Evolutionary conservation across 805 yeast species (phyloP).

Genomic region (Sungouiella thailandica): DNA sequence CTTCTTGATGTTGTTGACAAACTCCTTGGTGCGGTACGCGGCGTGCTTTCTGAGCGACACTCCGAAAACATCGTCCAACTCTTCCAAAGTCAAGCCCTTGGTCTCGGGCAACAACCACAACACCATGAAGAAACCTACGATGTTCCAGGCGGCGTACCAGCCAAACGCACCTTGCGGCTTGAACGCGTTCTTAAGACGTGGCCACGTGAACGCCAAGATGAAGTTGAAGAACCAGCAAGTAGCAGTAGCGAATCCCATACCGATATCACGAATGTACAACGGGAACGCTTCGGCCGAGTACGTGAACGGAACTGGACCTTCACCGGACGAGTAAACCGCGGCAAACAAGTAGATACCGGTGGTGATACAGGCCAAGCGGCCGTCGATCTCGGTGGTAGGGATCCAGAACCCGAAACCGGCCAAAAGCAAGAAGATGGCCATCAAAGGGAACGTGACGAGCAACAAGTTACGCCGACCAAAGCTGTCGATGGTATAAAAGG

Average conservation of each 20-base stretch:
- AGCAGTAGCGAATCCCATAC: constrained; percentile 76
- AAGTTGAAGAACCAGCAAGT: constrained; percentile 73
- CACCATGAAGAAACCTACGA: constrained; percentile 63
- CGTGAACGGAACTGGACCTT: constrained; percentile 88
- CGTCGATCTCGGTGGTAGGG: constrained; percentile 38
- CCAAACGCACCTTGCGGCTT: constrained; percentile 84
- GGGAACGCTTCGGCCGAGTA: constrained; percentile 85
- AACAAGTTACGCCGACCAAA: constrained; percentile 67
- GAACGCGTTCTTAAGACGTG: constrained; percentile 60
- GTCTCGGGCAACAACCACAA: constrained; percentile 73
- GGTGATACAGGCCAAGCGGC: constrained; percentile 62
- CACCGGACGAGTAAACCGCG: constrained; percentile 74
- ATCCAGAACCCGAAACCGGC: constrained; percentile 75
- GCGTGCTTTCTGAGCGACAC: constrained; percentile 57
- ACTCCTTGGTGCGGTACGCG: constrained; percentile 25
- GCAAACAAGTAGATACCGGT: constrained; percentile 72
- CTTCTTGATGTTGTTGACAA: constrained; percentile 41
- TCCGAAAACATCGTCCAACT: constrained; percentile 67
- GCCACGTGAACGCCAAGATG: constrained; percentile 73
- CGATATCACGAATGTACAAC: constrained; percentile 70
- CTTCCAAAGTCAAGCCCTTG: constrained; percentile 67
- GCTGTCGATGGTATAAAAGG: constrained; percentile 71
- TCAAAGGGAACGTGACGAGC: constrained; percentile 56
- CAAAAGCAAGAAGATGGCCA: constrained; percentile 53
- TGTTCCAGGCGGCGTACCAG: constrained; percentile 83